Base-by-base conservation (phyloP, 352 stramenopile genomes). In the Thalassiosira gravida region DNA sequence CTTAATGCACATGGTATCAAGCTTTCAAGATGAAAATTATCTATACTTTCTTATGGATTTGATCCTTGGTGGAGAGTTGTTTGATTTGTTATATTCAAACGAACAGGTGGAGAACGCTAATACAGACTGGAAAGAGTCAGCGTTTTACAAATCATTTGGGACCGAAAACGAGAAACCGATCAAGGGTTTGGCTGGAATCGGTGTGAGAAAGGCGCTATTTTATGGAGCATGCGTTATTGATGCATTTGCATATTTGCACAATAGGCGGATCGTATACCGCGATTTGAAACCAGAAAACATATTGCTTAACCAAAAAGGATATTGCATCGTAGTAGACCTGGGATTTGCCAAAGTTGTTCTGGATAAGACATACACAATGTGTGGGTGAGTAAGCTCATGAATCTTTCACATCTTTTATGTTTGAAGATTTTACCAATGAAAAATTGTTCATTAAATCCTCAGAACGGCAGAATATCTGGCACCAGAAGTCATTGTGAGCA, bases 41-140 rank as follows among this genome's bases (percentile, higher is more conserved):
- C 81, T 98, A 18, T 98, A 98, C 87, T 97, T 99, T 92, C 86
- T 99, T 14, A 93, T 98, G 46, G 95, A 98, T 73, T 89, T 98
- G n/a, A 90, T 98, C 20, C 95, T 97, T 29, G 96, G 97, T 22
- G 96, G 96, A 18, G 96, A 98, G 68, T 87, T 98, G 0, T 98
- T 96, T 88, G 95, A 89, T 65, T 74, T 98, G 2, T 82, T 98
- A 5, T 63, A 75, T 29, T 78, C 42, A 16, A 49, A 66, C n/a
- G n/a, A n/a, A n/a, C n/a, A n/a, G 70, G 37, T 20, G 47, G 56
- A 29, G 59, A 25, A 24, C 73, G 11, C 47, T 6, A 42, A 78
- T n/a, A 63, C n/a, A 55, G 11, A 20, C 29, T 68, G 59, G 59
- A 68, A 68, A 16, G 59, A 2, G 32, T 68, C 59, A 16, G 13